phyloP scores from a whole-genome alignment of 208 protist genomes.

The Sergeia podlipaevii region DNA sequence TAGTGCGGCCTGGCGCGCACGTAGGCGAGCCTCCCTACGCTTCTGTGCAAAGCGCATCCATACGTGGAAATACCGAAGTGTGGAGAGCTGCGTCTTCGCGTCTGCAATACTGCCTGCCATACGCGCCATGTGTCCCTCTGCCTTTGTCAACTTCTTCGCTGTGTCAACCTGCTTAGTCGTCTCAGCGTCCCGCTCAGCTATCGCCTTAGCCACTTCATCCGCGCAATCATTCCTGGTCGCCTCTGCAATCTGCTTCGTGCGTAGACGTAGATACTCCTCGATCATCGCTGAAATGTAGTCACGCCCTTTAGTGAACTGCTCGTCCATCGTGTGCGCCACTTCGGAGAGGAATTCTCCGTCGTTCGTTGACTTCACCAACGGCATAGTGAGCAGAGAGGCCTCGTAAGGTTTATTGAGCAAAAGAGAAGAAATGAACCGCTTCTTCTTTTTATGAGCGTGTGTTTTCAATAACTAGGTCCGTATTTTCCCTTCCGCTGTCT shows the following conservation, averaged over 20 bases:
- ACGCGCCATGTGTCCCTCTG: not conserved
- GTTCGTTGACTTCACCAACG: slow-evolving; percentile 31
- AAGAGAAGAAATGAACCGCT: too few species aligned
- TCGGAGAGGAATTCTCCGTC: slow-evolving; percentile 50
- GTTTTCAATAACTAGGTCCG: too few species aligned
- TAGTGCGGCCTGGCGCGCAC: slow-evolving; percentile 4
- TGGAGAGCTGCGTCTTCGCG: not conserved
- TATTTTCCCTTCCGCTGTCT: too few species aligned
- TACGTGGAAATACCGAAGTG: slow-evolving; percentile 14
- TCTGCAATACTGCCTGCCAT: slow-evolving; percentile 7
- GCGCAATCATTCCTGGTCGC: not conserved
- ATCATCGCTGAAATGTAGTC: slow-evolving; percentile 46
- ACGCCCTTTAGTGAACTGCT: slow-evolving; percentile 11
- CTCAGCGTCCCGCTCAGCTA: not conserved
- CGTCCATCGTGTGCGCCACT: slow-evolving; percentile 21
- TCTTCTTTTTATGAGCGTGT: too few species aligned
- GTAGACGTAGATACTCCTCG: slow-evolving; percentile 51
- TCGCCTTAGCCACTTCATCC: slow-evolving; percentile 4
- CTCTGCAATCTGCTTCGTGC: slow-evolving; percentile 14
- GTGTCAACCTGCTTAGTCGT: not conserved
- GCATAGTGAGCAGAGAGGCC: too few species aligned
- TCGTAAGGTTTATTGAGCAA: too few species aligned
- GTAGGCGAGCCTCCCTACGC: slow-evolving; percentile 13
- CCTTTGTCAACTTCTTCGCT: slow-evolving; percentile 1
- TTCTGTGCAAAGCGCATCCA: slow-evolving; percentile 28